phyloP scores from a whole-genome alignment of 345 rosid genomes.

The Bruguiera parviflora region DNA sequence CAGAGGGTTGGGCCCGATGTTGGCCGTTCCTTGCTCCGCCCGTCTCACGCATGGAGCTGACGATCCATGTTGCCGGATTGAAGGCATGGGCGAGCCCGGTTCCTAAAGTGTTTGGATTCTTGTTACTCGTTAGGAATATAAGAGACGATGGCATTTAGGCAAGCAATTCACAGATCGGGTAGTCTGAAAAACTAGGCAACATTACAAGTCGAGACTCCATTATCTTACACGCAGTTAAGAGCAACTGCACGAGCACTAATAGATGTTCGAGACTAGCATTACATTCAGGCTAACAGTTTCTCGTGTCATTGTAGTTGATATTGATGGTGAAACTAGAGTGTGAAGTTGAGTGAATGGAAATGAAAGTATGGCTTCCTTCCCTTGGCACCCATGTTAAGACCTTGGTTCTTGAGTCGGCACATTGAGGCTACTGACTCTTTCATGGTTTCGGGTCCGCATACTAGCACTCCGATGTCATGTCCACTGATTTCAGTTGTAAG shows the following conservation, averaged over 20 bases:
- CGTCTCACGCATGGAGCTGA: conserved; percentile 33
- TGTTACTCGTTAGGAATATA: too few relatives aligned
- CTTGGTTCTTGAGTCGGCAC: conserved; percentile 36
- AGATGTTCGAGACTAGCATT: too few relatives aligned
- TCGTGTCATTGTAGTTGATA: not conserved
- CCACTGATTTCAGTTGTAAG: conserved; percentile 44
- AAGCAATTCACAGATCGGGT: not conserved
- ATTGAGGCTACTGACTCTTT: conserved; percentile 55
- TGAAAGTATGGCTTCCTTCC: conserved; percentile 36
- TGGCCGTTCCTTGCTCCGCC: conserved; percentile 7
- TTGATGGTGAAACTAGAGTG: conserved; percentile 26
- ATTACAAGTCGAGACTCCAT: too few relatives aligned
- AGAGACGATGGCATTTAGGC: too few relatives aligned
- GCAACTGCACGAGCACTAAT: too few relatives aligned
- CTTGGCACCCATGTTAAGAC: conserved; percentile 20
- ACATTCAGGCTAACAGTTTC: not conserved
- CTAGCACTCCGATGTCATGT: conserved; percentile 59
- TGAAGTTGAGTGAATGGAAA: conserved; percentile 62
- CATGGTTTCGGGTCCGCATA: conserved; percentile 80
- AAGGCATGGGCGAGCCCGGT: not conserved
- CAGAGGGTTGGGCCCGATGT: not conserved
- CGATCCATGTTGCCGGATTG: not conserved
- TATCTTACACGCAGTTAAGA: too few relatives aligned
- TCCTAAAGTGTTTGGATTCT: conserved; percentile 16
- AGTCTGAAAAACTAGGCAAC: too few relatives aligned